Evolutionary conservation across 2,329 filamentous ascomycete species (phyloP).

Genomic region (Cytospora piceae): DNA sequence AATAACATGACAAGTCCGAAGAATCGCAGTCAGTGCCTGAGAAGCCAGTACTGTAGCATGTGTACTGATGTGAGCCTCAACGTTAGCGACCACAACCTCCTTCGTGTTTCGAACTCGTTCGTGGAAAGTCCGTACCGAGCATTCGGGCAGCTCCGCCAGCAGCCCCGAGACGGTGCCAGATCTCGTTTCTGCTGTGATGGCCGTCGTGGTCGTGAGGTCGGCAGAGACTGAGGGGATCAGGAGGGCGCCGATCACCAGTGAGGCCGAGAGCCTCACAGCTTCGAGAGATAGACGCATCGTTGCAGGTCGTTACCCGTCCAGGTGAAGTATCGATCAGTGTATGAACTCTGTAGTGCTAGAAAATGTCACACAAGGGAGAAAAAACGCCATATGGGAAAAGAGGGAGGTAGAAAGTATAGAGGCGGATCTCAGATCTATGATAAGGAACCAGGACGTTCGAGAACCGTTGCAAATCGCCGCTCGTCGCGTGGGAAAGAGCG

Average conservation of each 20-base stretch:
- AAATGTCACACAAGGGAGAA: neutral
- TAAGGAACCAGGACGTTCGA: constrained; percentile 20
- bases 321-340: constrained; percentile 9
- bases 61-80: constrained; percentile 1
- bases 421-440: constrained; percentile 18
- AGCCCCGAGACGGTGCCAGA: constrained; percentile 15
- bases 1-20: constrained; percentile 25
- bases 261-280: constrained; percentile 16
- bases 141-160: constrained; percentile 10
- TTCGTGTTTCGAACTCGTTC: neutral
- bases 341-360: constrained; percentile 9
- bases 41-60: constrained; percentile 24
- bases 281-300: constrained; percentile 20
- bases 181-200: neutral
- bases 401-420: constrained; percentile 9
- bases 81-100: constrained; percentile 8
- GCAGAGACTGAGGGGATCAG: constrained; percentile 13
- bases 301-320: constrained; percentile 1
- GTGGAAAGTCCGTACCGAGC: constrained; percentile 15
- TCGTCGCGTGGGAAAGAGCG: constrained; percentile 16
- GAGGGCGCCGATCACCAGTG: constrained; percentile 18
- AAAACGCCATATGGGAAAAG: neutral
- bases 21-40: constrained; percentile 17
- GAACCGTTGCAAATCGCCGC: constrained; percentile 12
- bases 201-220: neutral